Base-by-base conservation (phyloP, 2,329 filamentous ascomycete species). In the Elsinoe batatas region DNA sequence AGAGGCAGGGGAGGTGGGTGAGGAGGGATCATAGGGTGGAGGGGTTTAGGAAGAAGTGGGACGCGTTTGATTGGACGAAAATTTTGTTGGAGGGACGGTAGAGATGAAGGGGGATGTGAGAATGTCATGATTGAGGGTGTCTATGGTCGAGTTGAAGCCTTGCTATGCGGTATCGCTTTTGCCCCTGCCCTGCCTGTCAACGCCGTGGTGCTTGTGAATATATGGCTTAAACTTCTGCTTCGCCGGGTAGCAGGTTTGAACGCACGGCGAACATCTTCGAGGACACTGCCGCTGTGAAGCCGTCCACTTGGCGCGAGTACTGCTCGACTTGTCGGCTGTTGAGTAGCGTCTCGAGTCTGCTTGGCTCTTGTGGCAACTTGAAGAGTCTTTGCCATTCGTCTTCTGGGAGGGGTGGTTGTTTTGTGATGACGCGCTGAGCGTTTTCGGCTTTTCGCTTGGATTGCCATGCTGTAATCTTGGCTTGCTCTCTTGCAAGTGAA, bases 211-310 rank as follows among this genome's bases (percentile, higher is more conserved):
- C 36, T 35, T 15, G n/a, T 20, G 33, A 22, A 37, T 35, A 18
- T 26, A 7, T 30, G 5, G 26, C 22, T 43, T 26, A 55, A 7
- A 36, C 53, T 15, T 55, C 53, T 22, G 53, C 18, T 64, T 81
- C 80, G 56, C 77, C 77, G 15, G 82, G 82, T 61, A 84, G 66
- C 58, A 85, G 68, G 66, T 82, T 84, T 60, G 80, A 81, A 72
- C 91, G 85, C 59, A 96, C 88, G 37, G 91, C 91, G 72, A 98
- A 98, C 91, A 98, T 95, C 83, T 98, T 98, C 62, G 88, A 84
- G 60, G 83, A 94, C 64, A 95, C 87, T 61, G 84, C 85, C 56
- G 93, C 90, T 47, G 91, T 91, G 73, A 97, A 97, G 37, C 89
- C 89, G 72, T 98, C 93, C 57, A 97, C 87, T 77, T 97, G 93